Conservation (phyloP, 202 grass and related monocot species). For the Digitaria exilis region DNA sequence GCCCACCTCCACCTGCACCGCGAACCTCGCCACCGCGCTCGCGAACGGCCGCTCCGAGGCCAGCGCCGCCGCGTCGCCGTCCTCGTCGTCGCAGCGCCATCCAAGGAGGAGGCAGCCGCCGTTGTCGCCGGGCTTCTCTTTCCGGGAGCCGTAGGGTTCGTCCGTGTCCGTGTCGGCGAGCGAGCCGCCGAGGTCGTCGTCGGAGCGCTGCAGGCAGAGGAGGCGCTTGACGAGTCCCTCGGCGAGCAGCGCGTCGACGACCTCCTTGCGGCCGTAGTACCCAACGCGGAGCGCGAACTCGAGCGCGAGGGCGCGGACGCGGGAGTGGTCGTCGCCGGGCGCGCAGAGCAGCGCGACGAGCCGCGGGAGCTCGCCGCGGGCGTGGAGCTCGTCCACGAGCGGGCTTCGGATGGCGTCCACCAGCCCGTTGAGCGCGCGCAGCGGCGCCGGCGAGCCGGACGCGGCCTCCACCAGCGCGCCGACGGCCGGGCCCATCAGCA, state of each 20-base stretch:
- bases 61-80: background rate
- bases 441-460: constrained; percentile 39
- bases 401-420: constrained; percentile 67
- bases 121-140: constrained; percentile 3
- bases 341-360: constrained; percentile 68
- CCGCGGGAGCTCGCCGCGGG: constrained; percentile 60
- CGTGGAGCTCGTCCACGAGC: constrained; percentile 86
- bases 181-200: constrained; percentile 54
- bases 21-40: constrained; percentile 70
- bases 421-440: constrained; percentile 68
- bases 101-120: constrained; percentile 11
- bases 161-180: constrained; percentile 44
- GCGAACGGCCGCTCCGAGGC: constrained; percentile 56
- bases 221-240: constrained; percentile 86
- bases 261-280: constrained; percentile 73
- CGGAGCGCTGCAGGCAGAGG: constrained; percentile 71
- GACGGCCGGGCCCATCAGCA: constrained; percentile 74
- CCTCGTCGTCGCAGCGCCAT: background rate
- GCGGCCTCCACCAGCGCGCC: constrained; percentile 52
- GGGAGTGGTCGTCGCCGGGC: constrained; percentile 37
- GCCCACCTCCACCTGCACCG: constrained; percentile 82
- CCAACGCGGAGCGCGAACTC: constrained; percentile 65
- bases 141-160: background rate
- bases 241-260: constrained; percentile 68
- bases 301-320: constrained; percentile 52